Base-by-base conservation (phyloP, 75 land plant species). In the Sequoiadendron giganteum region DNA sequence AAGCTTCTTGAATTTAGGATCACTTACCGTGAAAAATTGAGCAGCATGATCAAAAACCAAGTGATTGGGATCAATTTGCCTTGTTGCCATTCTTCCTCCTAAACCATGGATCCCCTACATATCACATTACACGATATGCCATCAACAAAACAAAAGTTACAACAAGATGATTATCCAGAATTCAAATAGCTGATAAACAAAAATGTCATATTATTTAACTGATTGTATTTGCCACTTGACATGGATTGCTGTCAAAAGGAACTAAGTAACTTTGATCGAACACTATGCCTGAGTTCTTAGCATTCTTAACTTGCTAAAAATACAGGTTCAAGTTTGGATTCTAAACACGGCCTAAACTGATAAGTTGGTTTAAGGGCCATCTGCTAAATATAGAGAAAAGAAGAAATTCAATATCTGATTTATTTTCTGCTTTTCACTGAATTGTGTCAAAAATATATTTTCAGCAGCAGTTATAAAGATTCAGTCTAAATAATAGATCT, bases 71-170 rank as follows among this genome's bases (percentile, higher is more conserved):
- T 93, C 94, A 87, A 96, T 87, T 4, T 88, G 68, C 87, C 99
- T 94, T 32, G 99, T 98, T 75, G 94, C 99, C 98, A 98, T 91
- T 58, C 99, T 92, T 86, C 99, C 99, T 90, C 99, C 99, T 86
- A 98, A 88, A 6, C 99, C 99, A 95, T 97, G 99, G 87, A 94
- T 91, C 28, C 99, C 99, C 99, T 94, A 85, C 32, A 82, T 43
- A 47, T 47, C 52, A 47, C 76, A 76, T 82, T 11, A 43, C 21
- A 47, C 28, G 8, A 40, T 5, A 45, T 82, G 34, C 3, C 30
- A 82, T 82, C 52, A 82, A n/a, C 34, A 82, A 28, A 47, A 21
- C 25, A 21, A 80, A 40, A 42, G 8, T 18, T 52, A 52, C 34
- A 47, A n/a, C 34, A 82, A 28, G 28, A 47, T 82, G 47, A 25